Evolutionary conservation across 768 basidiomycete species (phyloP), one percentile per base, ranked within the genome.

Genomic region (Imleria badia): DNA sequence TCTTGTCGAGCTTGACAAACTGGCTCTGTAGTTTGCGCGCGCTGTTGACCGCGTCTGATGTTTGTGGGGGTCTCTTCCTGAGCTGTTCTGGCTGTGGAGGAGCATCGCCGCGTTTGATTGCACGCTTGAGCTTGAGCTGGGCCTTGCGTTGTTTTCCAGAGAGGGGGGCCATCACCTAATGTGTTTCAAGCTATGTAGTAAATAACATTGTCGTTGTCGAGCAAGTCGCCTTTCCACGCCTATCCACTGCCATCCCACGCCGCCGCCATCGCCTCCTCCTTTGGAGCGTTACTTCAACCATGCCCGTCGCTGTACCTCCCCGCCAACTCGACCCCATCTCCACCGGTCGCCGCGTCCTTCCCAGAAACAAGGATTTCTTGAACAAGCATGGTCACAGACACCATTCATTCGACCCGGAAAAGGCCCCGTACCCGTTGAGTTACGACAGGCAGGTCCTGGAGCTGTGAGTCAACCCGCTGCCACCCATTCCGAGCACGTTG

Each of bases 51-150:
- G 69, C 70, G 14, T 70, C 69, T 46, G 71, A 56, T 1, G 56
- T 35, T 4, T 13, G 3, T 6, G 35, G 40, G 11, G 19, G 26
- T 38, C 2, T 40, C 30, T 51, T 58, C 9, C 40, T 39, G 12
- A 50, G 48, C 8, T 48, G 55, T 35, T 44, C 50, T 14, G 72
- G 75, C 60, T 22, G 76, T 58, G 14, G 77, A 72, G 66, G 64
- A 4, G 76, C 69, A 58, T 91, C 90, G 5, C 90, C 93, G 31
- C 92, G 85, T 69, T 95, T 95, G 31, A 88, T 72, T 5, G 94
- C 93, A 22, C 93, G 86, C 63, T 90, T 91, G 45, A 85, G 79
- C 67, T 91, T 84, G 9, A 85, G 78, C 53, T 89, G 81, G 2
- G 81, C 84, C 58, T 87, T 91, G 60, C 84, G 85, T 63, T 87